phyloP scores from a whole-genome alignment of 495 filamentous ascomycete genomes.

The Penicillium parvum region DNA sequence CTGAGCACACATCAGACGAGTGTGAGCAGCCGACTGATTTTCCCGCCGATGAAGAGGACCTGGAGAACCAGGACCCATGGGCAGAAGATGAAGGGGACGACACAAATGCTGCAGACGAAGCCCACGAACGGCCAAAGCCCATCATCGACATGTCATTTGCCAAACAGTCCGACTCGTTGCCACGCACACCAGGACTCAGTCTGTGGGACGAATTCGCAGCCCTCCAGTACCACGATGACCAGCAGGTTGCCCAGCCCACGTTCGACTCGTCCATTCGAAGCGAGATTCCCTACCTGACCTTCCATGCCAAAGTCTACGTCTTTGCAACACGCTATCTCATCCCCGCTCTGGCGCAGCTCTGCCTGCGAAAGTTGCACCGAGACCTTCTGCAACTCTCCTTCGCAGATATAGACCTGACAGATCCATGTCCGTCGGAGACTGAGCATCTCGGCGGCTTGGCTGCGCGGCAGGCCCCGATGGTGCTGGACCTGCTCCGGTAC shows the following conservation, averaged over 20 bases:
- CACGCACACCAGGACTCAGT: slow-evolving; percentile 31
- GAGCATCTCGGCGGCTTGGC: slow-evolving; percentile 18
- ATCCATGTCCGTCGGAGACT: slow-evolving; percentile 14
- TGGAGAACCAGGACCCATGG: slow-evolving; percentile 1
- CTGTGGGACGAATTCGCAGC: slow-evolving; percentile 40
- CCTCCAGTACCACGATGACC: slow-evolving; percentile 35
- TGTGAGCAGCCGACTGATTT: neutral
- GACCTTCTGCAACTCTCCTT: slow-evolving; percentile 34
- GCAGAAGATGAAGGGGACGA: slow-evolving; percentile 7
- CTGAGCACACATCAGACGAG: neutral
- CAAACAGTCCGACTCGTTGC: slow-evolving; percentile 29
- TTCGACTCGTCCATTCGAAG: slow-evolving; percentile 6
- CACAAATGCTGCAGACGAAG: neutral
- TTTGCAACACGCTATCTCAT: slow-evolving; percentile 45
- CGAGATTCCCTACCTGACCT: slow-evolving; percentile 39
- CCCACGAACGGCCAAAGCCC: slow-evolving; percentile 19
- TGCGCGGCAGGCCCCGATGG: slow-evolving; percentile 29
- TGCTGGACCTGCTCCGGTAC: slow-evolving; percentile 41
- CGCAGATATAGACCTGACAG: slow-evolving; percentile 9
- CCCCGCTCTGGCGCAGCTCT: slow-evolving; percentile 41
- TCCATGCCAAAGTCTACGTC: slow-evolving; percentile 47
- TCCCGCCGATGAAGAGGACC: neutral
- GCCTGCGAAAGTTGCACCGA: slow-evolving; percentile 39
- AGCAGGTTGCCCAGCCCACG: slow-evolving; percentile 3
- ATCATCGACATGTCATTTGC: slow-evolving; percentile 44